phyloP scores from a whole-genome alignment of 164 flowering plant species.

The Cinnamomum chago region DNA sequence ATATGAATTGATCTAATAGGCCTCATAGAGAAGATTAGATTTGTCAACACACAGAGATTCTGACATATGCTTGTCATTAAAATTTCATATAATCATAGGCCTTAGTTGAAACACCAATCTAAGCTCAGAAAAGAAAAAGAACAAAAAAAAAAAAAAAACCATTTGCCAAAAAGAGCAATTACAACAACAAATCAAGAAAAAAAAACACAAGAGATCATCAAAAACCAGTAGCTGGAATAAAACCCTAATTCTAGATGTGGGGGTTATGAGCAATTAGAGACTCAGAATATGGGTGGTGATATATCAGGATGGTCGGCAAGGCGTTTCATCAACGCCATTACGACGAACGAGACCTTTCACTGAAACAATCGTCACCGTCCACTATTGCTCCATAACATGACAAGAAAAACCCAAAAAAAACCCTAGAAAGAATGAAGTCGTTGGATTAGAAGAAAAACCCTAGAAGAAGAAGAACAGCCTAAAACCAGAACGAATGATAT shows the following conservation, averaged over 20 bases:
- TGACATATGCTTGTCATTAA: slow-evolving; percentile 23
- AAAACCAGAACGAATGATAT: too few relatives aligned
- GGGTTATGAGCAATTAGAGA: neutral
- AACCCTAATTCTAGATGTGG: neutral
- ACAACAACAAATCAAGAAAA: neutral
- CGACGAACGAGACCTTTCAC: slow-evolving; percentile 50
- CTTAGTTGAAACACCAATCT: neutral
- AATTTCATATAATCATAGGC: slow-evolving; percentile 11
- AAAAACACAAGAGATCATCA: neutral
- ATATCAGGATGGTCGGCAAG: slow-evolving; percentile 26
- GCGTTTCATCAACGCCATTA: slow-evolving; percentile 15
- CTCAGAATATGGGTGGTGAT: slow-evolving; percentile 27
- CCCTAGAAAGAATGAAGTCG: neutral
- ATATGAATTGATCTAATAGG: neutral
- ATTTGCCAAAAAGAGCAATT: neutral
- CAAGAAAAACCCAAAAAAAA: neutral
- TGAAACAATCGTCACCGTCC: slow-evolving; percentile 17
- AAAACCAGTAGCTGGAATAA: neutral
- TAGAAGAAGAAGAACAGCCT: neutral
- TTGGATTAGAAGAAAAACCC: neutral
- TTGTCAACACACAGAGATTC: slow-evolving; percentile 12
- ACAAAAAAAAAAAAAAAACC: neutral
- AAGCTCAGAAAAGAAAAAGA: neutral
- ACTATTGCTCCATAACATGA: neutral
- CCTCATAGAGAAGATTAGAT: slow-evolving; percentile 25